phyloP scores from a whole-genome alignment of 345 rosid genomes.

The Gossypioides kirkii region DNA sequence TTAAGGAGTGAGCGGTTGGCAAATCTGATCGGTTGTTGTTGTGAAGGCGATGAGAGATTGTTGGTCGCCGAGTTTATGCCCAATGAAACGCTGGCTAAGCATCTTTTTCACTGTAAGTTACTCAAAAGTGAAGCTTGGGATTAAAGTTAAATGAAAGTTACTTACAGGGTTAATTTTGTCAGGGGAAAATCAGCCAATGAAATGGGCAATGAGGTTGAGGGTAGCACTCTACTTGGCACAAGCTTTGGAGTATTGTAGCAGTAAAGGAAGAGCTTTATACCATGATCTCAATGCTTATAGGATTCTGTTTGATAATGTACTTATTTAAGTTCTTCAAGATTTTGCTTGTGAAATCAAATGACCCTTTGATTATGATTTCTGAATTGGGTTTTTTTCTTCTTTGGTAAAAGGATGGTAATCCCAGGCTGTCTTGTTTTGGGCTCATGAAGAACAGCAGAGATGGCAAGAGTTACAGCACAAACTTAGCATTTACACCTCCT shows the following conservation, averaged over 20 bases:
- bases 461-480: slow-evolving; percentile 92
- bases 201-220: slow-evolving; percentile 96
- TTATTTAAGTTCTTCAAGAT: neutral
- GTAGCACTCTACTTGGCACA: slow-evolving; percentile 88
- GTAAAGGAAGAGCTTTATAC: slow-evolving; percentile 80
- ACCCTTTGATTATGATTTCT: neutral
- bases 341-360: neutral
- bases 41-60: slow-evolving; percentile 82
- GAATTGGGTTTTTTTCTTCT: neutral
- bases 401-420: slow-evolving; percentile 74
- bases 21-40: slow-evolving; percentile 88
- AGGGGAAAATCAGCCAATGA: slow-evolving; percentile 99
- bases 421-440: slow-evolving; percentile 87
- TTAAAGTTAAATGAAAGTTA: neutral
- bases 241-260: slow-evolving; percentile 82
- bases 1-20: slow-evolving; percentile 82
- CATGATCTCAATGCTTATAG: slow-evolving; percentile 97
- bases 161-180: neutral
- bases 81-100: slow-evolving; percentile 87
- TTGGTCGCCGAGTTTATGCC: slow-evolving; percentile 97
- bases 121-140: neutral
- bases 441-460: slow-evolving; percentile 94
- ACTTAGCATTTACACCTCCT: slow-evolving; percentile 95
- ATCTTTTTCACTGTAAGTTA: slow-evolving; percentile 83
- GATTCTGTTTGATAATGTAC: slow-evolving; percentile 83